Evolutionary conservation across 2,329 filamentous ascomycete species (phyloP), one percentile per base, ranked within the genome.

Genomic region (Thelonectria olida): DNA sequence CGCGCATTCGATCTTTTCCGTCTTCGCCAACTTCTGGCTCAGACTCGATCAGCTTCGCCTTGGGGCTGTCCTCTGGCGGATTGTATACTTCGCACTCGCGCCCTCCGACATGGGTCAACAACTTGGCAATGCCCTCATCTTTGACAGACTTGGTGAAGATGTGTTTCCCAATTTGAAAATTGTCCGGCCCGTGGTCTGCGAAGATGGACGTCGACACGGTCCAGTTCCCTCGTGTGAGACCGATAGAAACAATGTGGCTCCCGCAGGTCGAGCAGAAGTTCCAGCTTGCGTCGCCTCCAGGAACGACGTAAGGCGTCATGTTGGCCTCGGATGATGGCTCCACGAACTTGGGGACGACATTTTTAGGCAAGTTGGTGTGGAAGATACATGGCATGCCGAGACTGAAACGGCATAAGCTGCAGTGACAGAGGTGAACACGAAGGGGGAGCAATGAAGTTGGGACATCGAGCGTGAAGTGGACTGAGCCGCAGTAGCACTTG

Each of bases 241-340:
- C 75, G 17, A 74, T 66, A 50, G 78, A 75, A 4, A 76, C 77
- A n/a, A 82, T 72, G 58, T 83, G 81, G 53, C 79, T 79, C 49
- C 82, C 80, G 56, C 82, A 84, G 0, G 78, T 79, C 12, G 72
- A 75, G 71, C 82, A 84, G 61, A 83, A 83, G 61, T 78, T 74
- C 59, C 78, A 79, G 17, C 73, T 73, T n/a, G 70, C 72, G 7
- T 64, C 31, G 10, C 71, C 70, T 3, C 64, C 65, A 4, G 68
- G 54, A 31, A 78, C 69, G n/a, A 68, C 58, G 62, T 81, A 83
- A 7, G 71, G 65, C 2, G 76, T 76, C 58, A 82, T 63, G n/a
- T 73, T 77, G 7, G 61, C 64, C 41, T 74, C 66, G 2, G 72
- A 76, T 0, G 79, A 82, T 1, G 79, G 78, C 1, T 75, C 70